A percentile compares a stretch with the other conserved stretches of the same genome.
phyloP scores from a whole-genome alignment of 1,284 basidiomycete genomes.

The Ganoderma lucidum region DNA sequence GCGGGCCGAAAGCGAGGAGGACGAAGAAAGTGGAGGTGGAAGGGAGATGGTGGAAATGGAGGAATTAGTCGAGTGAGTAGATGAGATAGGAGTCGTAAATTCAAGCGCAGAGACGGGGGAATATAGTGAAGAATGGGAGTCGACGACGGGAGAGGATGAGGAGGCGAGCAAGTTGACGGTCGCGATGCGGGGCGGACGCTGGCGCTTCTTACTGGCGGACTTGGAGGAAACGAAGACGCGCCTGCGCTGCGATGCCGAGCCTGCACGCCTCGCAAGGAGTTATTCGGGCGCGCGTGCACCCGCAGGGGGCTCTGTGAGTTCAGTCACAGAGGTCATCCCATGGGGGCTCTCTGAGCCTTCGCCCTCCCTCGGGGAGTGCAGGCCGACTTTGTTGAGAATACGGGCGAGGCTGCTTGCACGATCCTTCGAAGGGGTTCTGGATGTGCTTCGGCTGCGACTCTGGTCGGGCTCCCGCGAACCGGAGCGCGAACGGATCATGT shows the following conservation, averaged over 20 bases:
- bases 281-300: slow-evolving; percentile 31
- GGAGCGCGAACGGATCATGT: slow-evolving; percentile 60
- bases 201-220: slow-evolving; percentile 24
- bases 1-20: slow-evolving; percentile 9
- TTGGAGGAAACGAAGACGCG: slow-evolving; percentile 29
- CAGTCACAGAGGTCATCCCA: slow-evolving; percentile 19
- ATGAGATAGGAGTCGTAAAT: slow-evolving; percentile 20
- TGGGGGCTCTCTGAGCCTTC: slow-evolving; percentile 8
- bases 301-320: slow-evolving; percentile 16
- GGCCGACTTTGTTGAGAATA: slow-evolving; percentile 30
- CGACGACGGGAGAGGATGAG: slow-evolving; percentile 28
- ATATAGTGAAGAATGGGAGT: slow-evolving; percentile 7
- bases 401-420: slow-evolving; percentile 29
- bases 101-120: slow-evolving; percentile 28
- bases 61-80: slow-evolving; percentile 29
- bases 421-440: slow-evolving; percentile 28
- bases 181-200: slow-evolving; percentile 22
- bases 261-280: slow-evolving; percentile 39
- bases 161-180: slow-evolving; percentile 27
- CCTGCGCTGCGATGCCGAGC: slow-evolving; percentile 30
- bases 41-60: slow-evolving; percentile 29
- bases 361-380: slow-evolving; percentile 25
- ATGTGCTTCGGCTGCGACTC: slow-evolving; percentile 33
- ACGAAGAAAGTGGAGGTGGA: slow-evolving; percentile 16
- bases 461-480: slow-evolving; percentile 45